A percentile compares a stretch with the other conserved stretches of the same genome.
phyloP scores from a whole-genome alignment of 345 rosid genomes.

The Pelargonium nanum region DNA sequence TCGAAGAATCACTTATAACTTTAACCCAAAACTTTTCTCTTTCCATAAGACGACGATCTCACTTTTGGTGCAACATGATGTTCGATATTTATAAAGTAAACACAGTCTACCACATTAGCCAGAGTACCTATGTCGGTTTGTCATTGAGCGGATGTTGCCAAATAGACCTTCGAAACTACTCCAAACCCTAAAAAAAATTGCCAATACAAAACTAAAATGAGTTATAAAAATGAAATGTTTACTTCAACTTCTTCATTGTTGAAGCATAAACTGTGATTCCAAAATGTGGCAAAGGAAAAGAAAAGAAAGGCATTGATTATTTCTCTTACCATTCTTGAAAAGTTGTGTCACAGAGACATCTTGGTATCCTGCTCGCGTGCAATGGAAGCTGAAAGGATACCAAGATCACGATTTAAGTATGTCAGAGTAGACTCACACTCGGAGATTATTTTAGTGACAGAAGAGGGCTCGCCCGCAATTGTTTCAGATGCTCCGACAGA shows the following conservation, averaged over 20 bases:
- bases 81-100: too few species aligned
- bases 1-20: too few species aligned
- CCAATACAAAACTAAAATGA: too few species aligned
- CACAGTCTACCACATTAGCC: too few species aligned
- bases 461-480: conserved; percentile 70
- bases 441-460: conserved; percentile 79
- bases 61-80: too few species aligned
- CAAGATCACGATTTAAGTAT: conserved; percentile 76
- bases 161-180: too few species aligned
- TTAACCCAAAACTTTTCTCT: too few species aligned
- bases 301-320: background rate
- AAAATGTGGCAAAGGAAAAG: background rate
- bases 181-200: too few species aligned
- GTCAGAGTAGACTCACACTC: conserved; percentile 86
- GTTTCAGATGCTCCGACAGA: conserved; percentile 80
- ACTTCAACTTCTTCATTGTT: background rate
- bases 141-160: too few species aligned
- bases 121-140: too few species aligned
- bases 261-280: background rate
- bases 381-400: conserved; percentile 81
- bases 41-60: too few species aligned
- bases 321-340: background rate
- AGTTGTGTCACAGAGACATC: conserved; percentile 13
- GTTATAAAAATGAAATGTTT: background rate
- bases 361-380: conserved; percentile 56